These are phyloP conservation scores for Rhizoclosmatium sp. DNA, from an alignment of 192 early-diverging fungal genomes.

Conservation along the genomic window DNA sequence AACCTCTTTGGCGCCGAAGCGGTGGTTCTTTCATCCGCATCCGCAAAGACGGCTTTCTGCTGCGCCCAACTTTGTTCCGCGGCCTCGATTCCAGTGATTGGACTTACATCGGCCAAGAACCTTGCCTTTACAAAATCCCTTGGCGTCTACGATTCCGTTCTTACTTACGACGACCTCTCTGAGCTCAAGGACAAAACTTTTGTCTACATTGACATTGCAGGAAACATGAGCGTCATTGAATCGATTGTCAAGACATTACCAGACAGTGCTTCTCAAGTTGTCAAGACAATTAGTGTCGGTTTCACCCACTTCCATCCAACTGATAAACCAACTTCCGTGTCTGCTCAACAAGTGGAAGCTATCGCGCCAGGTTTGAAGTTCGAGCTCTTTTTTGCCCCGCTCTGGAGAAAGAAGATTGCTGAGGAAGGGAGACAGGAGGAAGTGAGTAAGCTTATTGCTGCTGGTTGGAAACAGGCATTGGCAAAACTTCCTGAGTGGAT, in stretches of 20 bases:
- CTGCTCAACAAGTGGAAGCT: not conserved
- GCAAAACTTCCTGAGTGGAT: constrained; percentile 31
- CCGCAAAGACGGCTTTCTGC: constrained; percentile 52
- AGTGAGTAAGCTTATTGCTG: not conserved
- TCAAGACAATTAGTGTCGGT: constrained; percentile 41
- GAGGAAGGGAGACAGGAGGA: constrained; percentile 14
- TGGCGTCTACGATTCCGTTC: constrained; percentile 48
- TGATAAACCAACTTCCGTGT: not conserved
- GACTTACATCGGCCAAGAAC: constrained; percentile 45
- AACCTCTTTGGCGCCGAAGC: constrained; percentile 41
- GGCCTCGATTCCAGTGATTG: constrained; percentile 35
- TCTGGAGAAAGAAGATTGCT: constrained; percentile 37
- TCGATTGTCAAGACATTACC: constrained; percentile 1
- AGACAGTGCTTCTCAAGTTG: constrained; percentile 2
- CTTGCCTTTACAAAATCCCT: constrained; percentile 39
- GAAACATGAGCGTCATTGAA: constrained; percentile 25
- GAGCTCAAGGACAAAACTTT: not conserved
- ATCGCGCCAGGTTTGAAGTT: not conserved
- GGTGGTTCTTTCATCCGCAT: constrained; percentile 47
- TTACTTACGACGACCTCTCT: constrained; percentile 30
- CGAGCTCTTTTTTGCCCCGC: constrained; percentile 47
- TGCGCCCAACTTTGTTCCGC: constrained; percentile 34
- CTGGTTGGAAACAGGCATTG: constrained; percentile 36
- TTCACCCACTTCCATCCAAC: not conserved
- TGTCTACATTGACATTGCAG: constrained; percentile 52